Evolutionary conservation across 768 basidiomycete genomes (phyloP).

Genomic region (Tylopilus balloui): DNA sequence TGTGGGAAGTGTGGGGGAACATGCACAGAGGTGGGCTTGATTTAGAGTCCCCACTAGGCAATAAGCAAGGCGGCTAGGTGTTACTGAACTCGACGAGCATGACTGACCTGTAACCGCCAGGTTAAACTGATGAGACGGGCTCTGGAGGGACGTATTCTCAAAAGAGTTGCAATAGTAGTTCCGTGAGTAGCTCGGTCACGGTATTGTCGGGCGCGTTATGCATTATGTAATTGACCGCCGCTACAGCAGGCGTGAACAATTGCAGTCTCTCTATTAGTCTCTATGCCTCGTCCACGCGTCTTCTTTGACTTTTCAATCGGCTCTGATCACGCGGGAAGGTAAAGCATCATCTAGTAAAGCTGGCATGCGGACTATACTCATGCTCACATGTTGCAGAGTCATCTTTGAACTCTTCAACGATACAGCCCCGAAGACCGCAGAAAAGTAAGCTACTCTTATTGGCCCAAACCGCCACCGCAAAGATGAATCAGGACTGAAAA

Average conservation of each 20-base stretch:
- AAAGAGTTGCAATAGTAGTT: too few species aligned
- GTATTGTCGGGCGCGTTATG: neutral
- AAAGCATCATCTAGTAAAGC: conserved; percentile 8
- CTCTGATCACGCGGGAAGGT: conserved; percentile 53
- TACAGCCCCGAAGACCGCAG: conserved; percentile 65
- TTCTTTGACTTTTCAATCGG: conserved; percentile 65
- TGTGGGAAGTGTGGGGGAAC: conserved; percentile 22
- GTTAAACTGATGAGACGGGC: neutral
- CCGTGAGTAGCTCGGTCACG: too few species aligned
- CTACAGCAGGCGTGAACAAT: too few species aligned
- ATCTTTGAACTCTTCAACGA: conserved; percentile 76
- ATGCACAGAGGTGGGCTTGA: conserved; percentile 6
- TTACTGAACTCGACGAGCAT: neutral
- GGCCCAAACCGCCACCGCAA: neutral
- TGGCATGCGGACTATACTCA: conserved; percentile 6
- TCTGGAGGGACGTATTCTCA: too few species aligned
- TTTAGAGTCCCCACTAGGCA: conserved; percentile 1
- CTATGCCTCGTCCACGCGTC: conserved; percentile 55
- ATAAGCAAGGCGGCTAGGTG: conserved; percentile 4
- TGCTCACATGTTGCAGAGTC: conserved; percentile 44
- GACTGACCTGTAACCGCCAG: conserved; percentile 5
- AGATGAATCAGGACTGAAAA: conserved; percentile 8
- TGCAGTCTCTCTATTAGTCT: neutral
- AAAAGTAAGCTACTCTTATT: conserved; percentile 55
- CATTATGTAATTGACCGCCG: conserved; percentile 14